These are phyloP conservation scores for Boletus reticuloceps DNA, from an alignment of 768 basidiomycete species.

Conservation along the genomic window DNA sequence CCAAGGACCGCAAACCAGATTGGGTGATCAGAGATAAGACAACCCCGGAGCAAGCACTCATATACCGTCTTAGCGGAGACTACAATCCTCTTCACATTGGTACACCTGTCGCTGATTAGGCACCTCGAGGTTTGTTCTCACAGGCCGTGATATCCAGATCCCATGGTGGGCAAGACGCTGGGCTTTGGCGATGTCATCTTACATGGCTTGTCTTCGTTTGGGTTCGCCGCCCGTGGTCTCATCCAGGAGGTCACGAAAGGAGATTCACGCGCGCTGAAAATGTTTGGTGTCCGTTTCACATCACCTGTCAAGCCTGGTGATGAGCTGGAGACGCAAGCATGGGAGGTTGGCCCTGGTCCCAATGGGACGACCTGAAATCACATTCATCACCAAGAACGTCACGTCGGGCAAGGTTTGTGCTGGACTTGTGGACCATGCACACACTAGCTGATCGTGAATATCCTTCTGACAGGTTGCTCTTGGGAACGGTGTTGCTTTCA, in stretches of 20 bases:
- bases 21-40: conserved; percentile 62
- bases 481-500: conserved; percentile 62
- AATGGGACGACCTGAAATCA: conserved; percentile 55
- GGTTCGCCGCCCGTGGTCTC: conserved; percentile 77
- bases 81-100: conserved; percentile 80
- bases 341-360: conserved; percentile 71
- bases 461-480: conserved; percentile 41
- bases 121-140: not conserved
- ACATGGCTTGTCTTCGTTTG: conserved; percentile 80
- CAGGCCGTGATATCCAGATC: conserved; percentile 45
- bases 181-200: conserved; percentile 86
- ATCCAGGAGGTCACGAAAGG: conserved; percentile 60
- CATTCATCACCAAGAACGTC: conserved; percentile 61
- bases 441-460: not conserved
- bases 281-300: conserved; percentile 76
- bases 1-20: conserved; percentile 59
- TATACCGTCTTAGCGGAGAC: conserved; percentile 75
- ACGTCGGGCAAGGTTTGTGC: conserved; percentile 53
- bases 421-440: not conserved
- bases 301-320: conserved; percentile 84
- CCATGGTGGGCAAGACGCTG: conserved; percentile 61
- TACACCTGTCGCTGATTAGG: conserved; percentile 23
- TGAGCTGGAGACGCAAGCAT: conserved; percentile 70
- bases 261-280: conserved; percentile 59
- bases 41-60: conserved; percentile 60